Evolutionary conservation across 768 basidiomycete genomes (phyloP).

Genomic region (Trametopsis cervina): DNA sequence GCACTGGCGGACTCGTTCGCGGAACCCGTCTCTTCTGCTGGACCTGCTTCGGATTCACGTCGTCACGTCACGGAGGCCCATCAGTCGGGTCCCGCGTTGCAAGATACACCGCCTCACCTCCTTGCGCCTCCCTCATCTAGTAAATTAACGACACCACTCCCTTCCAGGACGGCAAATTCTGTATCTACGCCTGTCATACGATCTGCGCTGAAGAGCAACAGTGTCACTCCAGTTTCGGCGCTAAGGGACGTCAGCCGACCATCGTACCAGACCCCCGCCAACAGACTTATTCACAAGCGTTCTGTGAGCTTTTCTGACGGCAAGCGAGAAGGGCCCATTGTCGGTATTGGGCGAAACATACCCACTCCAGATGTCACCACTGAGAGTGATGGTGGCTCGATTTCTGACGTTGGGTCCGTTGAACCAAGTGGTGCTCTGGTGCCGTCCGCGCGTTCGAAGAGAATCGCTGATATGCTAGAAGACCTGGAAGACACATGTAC

Average conservation of each 20-base stretch:
- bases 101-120: constrained; percentile 19
- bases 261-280: constrained; percentile 50
- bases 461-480: constrained; percentile 76
- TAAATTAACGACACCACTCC: constrained; percentile 11
- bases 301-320: constrained; percentile 98
- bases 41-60: background rate
- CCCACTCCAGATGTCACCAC: constrained; percentile 29
- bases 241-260: constrained; percentile 45
- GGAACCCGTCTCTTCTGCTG: background rate
- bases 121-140: constrained; percentile 11
- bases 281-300: constrained; percentile 48
- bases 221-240: constrained; percentile 49
- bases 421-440: constrained; percentile 23
- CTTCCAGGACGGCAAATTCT: constrained; percentile 8
- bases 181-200: constrained; percentile 28
- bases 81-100: constrained; percentile 13
- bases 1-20: background rate
- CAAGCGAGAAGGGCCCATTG: constrained; percentile 81
- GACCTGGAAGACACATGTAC: constrained; percentile 65
- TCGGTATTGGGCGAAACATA: constrained; percentile 42
- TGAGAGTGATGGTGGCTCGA: constrained; percentile 18
- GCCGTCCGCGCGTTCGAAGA: constrained; percentile 66
- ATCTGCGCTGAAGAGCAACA: constrained; percentile 36
- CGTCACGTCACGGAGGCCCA: background rate
- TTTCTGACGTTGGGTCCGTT: constrained; percentile 11